Evolutionary conservation across 306 rosid genomes (phyloP), one percentile per base, ranked within the genome.

Genomic region (Fagus sylvatica): DNA sequence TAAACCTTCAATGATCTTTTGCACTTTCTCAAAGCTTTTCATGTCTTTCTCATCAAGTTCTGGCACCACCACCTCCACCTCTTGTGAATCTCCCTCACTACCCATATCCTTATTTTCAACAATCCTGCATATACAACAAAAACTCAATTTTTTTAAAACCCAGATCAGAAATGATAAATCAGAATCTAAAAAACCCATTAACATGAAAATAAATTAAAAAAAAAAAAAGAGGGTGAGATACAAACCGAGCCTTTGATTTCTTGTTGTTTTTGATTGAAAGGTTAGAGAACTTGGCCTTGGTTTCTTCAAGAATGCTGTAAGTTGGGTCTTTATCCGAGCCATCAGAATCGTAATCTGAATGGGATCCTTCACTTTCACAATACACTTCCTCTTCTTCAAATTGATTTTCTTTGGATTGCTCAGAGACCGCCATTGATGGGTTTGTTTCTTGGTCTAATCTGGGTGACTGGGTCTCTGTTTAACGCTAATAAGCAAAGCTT

Each of bases 1-100:
- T 37, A 42, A 46, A 92, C 97, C 97, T 84, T 85, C 60, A 34
- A 92, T 81, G 49, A 76, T 75, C 19, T 69, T 84, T 41, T 80
- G 87, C 65, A 94, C 87, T 70, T 62, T 69, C 11, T 74, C 88
- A 70, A 75, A 77, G 33, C 40, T 78, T n/a, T 78, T 77, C 30
- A 64, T 89, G 67, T 85, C 90, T 19, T 37, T 70, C 53, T 77
- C 78, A 78, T 88, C 88, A 66, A 65, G 69, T 69, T 49, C 75
- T 9, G 73, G 17, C 61, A 76, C 73, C 54, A 55, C 71, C 51
- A 76, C 42, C 33, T 73, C 84, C 69, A 12, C n/a, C 82, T 69
- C 87, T 69, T 80, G 74, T 64, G 74, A 9, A 7, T 82, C 84
- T 3, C 32, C 51, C 54, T 80, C 87, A 53, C 9, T 43, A 32